phyloP scores from a whole-genome alignment of 1,284 basidiomycete species.

The Omphalotus olearius region DNA sequence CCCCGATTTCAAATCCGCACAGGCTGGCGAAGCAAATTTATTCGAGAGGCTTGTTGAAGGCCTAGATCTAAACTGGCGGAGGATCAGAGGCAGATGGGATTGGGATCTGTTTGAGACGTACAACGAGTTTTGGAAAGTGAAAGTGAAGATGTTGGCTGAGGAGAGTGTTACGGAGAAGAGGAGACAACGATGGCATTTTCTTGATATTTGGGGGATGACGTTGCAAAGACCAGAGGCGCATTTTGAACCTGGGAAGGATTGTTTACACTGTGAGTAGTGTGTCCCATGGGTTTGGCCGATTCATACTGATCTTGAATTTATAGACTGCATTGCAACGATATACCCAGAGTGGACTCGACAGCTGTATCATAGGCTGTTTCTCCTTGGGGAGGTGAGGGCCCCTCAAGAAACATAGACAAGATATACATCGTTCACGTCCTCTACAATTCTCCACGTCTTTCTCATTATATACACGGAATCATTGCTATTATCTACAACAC shows the following conservation, averaged over 20 bases:
- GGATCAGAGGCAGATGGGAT: slow-evolving; percentile 7
- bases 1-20: neutral
- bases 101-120: slow-evolving; percentile 11
- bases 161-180: neutral
- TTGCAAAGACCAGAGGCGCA: slow-evolving; percentile 12
- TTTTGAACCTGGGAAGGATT: slow-evolving; percentile 9
- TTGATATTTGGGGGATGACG: slow-evolving; percentile 9
- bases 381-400: too few species aligned
- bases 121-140: slow-evolving; percentile 2
- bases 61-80: neutral
- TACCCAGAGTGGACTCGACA: slow-evolving; percentile 8
- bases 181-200: slow-evolving; percentile 6
- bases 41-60: neutral
- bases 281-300: neutral
- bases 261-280: slow-evolving; percentile 11
- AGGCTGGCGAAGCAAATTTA: slow-evolving; percentile 2
- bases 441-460: too few species aligned
- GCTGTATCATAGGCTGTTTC: slow-evolving; percentile 3
- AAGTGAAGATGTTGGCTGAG: neutral
- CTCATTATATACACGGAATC: too few species aligned
- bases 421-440: too few species aligned
- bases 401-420: too few species aligned
- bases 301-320: neutral
- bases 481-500: too few species aligned
- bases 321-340: slow-evolving; percentile 8